Conservation (phyloP, 129 eudicot species). For the Smallanthus sonchifolius region DNA sequence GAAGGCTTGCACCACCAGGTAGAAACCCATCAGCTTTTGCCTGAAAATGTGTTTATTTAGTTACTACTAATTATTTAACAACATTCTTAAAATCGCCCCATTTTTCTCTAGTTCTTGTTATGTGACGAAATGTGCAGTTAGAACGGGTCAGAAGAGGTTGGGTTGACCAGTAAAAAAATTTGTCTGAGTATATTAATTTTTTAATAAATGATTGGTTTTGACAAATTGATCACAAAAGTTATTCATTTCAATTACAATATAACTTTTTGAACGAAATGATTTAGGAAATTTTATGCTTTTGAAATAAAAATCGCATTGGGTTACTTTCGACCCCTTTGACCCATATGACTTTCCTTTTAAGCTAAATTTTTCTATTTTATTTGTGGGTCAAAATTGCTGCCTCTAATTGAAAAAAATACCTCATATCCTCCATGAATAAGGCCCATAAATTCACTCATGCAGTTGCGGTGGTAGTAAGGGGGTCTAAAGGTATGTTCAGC, state of each 20-base stretch:
- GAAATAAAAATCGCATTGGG: not conserved
- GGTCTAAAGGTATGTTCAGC: constrained; percentile 99
- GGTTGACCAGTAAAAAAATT: not conserved
- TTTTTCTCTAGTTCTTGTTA: not conserved
- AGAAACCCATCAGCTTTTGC: constrained; percentile 98
- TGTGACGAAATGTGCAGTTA: not conserved
- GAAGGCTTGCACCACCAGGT: constrained; percentile 98
- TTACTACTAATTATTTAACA: not conserved
- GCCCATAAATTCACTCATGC: constrained; percentile 99
- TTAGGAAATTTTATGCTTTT: not conserved
- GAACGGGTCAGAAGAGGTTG: not conserved
- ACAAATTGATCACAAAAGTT: not conserved
- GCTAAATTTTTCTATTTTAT: not conserved
- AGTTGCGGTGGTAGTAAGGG: constrained; percentile 96
- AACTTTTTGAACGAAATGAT: not conserved
- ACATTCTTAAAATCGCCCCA: not conserved
- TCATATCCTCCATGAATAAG: constrained; percentile 90
- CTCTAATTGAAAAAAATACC: constrained; percentile 33
- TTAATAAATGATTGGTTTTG: not conserved
- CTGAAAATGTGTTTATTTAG: constrained; percentile 35
- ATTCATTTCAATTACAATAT: not conserved
- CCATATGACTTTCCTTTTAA: not conserved
- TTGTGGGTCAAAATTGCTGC: not conserved
- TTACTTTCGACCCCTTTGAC: not conserved
- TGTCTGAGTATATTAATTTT: not conserved